These are phyloP conservation scores for Termitomyces sp. DNA, from an alignment of 768 basidiomycete genomes.

Conservation along the genomic window DNA sequence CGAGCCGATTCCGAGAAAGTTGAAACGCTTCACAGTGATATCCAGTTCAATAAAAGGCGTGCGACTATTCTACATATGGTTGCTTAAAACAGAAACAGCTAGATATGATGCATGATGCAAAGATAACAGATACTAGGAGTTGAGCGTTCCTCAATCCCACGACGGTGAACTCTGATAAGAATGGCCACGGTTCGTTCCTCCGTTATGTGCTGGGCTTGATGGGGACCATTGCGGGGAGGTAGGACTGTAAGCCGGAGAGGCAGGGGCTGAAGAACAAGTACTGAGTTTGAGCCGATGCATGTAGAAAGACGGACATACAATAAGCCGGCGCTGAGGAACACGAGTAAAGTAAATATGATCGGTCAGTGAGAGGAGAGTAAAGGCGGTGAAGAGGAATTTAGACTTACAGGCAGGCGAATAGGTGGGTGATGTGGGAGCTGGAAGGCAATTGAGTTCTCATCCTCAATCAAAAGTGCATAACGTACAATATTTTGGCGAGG, in stretches of 20 bases:
- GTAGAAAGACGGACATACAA: slow-evolving; percentile 44
- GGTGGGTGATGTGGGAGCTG: slow-evolving; percentile 83
- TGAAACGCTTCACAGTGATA: neutral
- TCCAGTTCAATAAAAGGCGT: slow-evolving; percentile 23
- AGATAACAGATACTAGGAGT: slow-evolving; percentile 14
- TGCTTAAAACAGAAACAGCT: slow-evolving; percentile 18
- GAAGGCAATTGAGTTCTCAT: slow-evolving; percentile 3
- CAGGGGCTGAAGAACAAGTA: slow-evolving; percentile 50
- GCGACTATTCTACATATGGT: slow-evolving; percentile 26
- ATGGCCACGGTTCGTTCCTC: slow-evolving; percentile 35
- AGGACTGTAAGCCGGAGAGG: slow-evolving; percentile 84
- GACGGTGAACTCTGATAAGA: slow-evolving; percentile 48
- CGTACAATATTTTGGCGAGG: slow-evolving; percentile 91
- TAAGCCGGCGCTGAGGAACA: slow-evolving; percentile 66
- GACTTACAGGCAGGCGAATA: slow-evolving; percentile 86
- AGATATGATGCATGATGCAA: slow-evolving; percentile 24
- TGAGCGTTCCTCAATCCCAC: slow-evolving; percentile 37
- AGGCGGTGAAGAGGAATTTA: neutral
- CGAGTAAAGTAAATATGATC: neutral
- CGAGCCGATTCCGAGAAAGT: neutral
- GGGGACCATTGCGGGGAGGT: slow-evolving; percentile 85
- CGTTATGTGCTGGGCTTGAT: slow-evolving; percentile 69
- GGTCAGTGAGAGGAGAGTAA: slow-evolving; percentile 3
- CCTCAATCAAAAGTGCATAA: slow-evolving; percentile 5
- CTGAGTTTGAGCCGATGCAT: slow-evolving; percentile 12